Evolutionary conservation across 768 basidiomycete species (phyloP), one percentile per base, ranked within the genome.

Genomic region (Lentinus tigrinus): DNA sequence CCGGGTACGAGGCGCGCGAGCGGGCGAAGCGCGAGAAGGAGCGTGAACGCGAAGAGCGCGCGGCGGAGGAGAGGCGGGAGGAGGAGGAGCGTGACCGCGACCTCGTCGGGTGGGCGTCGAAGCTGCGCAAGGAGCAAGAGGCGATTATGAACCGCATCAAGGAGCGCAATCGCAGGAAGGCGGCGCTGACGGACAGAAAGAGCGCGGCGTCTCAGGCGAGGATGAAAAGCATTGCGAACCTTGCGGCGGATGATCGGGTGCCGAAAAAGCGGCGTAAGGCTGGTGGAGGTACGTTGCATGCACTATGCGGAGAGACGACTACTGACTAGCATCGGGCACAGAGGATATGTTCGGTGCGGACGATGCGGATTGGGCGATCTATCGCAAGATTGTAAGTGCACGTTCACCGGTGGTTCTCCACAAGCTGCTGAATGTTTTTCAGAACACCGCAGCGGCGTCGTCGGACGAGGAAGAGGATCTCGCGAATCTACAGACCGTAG

Each of bases 291-390:
- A 53, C 51, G 82, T 70, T 3, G 51, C 31, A 2, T 38, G 13
- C 4, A 19, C 61, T 13, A 17, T 36, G 2, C 16, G 2, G 0
- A 21, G 36, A 4, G 4, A 6, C 23, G 7, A 26, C 26, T 23
- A 21, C 13, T 23, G 13, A 19, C 47, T 40, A 27, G 27, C 14
- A 8, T 10, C 42, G 31, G 6, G 31, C 13, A 10, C 37, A 89
- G 95, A 98, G 77, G 95, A 98, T 64, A 87, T 78, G 75, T 99
- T 98, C 68, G 95, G 96, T 3, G 88, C 87, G 17, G 88, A 96
- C 63, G 95, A 98, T 68, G 94, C 90, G 7, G 96, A 98, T 69
- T 98, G 96, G 95, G 88, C 89, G 0, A 94, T 98, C 57, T 98
- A 98, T 69, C 91, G 96, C 63, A 95, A 98, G 74, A 95, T 99